phyloP scores from a whole-genome alignment of 345 rosid species.

The Hypericum perforatum region DNA sequence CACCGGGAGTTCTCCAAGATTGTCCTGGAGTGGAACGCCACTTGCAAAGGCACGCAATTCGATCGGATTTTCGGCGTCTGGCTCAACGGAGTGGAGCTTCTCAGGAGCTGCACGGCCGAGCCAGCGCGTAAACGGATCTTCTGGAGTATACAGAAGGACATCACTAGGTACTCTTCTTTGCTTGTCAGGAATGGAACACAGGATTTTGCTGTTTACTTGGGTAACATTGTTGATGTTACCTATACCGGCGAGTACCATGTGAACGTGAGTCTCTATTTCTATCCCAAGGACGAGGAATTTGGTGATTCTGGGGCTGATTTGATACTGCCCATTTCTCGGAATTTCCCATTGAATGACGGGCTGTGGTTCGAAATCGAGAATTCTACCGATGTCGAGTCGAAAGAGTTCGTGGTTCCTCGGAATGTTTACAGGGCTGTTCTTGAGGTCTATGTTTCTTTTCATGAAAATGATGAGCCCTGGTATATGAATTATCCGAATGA shows the following conservation, averaged over 20 bases:
- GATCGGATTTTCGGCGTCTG: constrained; percentile 14
- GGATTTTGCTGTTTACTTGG: background rate
- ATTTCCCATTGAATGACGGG: background rate
- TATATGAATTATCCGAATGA: constrained; percentile 2
- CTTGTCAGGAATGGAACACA: constrained; percentile 4
- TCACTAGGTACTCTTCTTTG: constrained; percentile 17
- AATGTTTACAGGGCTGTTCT: constrained; percentile 13
- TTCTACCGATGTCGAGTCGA: background rate
- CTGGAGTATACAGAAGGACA: constrained; percentile 21
- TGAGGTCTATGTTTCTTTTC: constrained; percentile 19
- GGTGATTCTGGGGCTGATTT: constrained; percentile 9
- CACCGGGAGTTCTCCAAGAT: background rate
- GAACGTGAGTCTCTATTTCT: constrained; percentile 10
- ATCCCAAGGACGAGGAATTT: background rate
- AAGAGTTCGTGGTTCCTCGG: constrained; percentile 10
- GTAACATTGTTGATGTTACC: background rate
- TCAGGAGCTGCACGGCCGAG: constrained; percentile 14
- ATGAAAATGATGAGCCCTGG: constrained; percentile 19
- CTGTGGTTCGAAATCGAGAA: constrained; percentile 14
- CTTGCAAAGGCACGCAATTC: background rate
- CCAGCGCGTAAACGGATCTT: background rate
- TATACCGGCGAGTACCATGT: constrained; percentile 8
- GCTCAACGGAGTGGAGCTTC: constrained; percentile 22
- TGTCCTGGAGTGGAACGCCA: constrained; percentile 9
- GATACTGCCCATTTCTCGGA: constrained; percentile 12